Percentiles rank a stretch among this genome's conserved stretches.
Evolutionary conservation across 2,329 filamentous ascomycete genomes (phyloP).

Genomic region (Coleophoma crateriformis): DNA sequence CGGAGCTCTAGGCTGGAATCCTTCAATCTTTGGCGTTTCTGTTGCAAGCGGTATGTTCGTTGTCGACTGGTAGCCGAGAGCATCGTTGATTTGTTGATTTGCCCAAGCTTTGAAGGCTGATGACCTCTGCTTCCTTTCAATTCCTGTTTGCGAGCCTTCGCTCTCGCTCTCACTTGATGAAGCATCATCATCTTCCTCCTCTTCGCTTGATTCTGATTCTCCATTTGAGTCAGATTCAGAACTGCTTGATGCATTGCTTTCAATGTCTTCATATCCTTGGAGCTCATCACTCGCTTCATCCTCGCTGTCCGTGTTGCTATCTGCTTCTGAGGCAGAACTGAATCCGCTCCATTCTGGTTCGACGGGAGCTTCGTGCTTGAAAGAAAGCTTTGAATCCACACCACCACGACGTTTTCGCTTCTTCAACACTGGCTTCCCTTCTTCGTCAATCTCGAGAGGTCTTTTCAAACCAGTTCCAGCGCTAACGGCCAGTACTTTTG

Average conservation of each 20-base stretch:
- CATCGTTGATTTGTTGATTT: slow-evolving; percentile 76
- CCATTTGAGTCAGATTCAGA: neutral
- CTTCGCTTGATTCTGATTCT: slow-evolving; percentile 5
- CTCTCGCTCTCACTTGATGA: slow-evolving; percentile 18
- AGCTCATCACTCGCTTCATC: slow-evolving; percentile 22
- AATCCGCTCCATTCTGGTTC: slow-evolving; percentile 59
- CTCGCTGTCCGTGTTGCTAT: slow-evolving; percentile 28
- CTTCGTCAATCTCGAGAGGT: slow-evolving; percentile 73
- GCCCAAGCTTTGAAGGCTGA: slow-evolving; percentile 94
- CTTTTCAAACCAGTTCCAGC: slow-evolving; percentile 81
- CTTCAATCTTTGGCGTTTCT: slow-evolving; percentile 46
- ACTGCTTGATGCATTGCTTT: neutral
- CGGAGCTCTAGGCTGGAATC: slow-evolving; percentile 60
- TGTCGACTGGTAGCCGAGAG: slow-evolving; percentile 58
- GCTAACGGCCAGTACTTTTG: slow-evolving; percentile 7
- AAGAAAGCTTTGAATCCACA: slow-evolving; percentile 49
- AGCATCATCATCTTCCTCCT: slow-evolving; percentile 16
- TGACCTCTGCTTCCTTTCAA: slow-evolving; percentile 33
- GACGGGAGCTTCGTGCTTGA: slow-evolving; percentile 36
- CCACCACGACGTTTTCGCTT: slow-evolving; percentile 72
- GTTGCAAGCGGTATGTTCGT: slow-evolving; percentile 28
- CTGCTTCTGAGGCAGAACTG: slow-evolving; percentile 39
- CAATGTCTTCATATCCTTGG: neutral
- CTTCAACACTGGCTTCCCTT: slow-evolving; percentile 72
- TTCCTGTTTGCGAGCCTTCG: slow-evolving; percentile 26